phyloP scores from a whole-genome alignment of 2,329 filamentous ascomycete genomes.

The Cladosporium phlei region DNA sequence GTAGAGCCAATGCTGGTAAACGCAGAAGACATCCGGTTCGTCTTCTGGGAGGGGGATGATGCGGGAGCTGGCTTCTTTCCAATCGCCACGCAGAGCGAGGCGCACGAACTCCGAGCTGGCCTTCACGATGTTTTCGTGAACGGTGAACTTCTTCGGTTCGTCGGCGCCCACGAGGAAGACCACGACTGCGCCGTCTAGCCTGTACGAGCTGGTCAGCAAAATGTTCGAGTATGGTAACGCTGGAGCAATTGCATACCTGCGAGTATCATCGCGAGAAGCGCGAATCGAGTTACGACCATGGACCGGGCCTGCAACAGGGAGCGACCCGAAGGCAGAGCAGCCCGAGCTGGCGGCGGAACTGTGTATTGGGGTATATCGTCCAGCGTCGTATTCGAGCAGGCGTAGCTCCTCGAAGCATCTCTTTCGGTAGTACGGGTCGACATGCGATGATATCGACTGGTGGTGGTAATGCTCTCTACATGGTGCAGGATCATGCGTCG shows the following conservation, averaged over 20 bases:
- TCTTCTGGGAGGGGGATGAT: constrained; percentile 12
- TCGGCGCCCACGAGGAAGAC: constrained; percentile 10
- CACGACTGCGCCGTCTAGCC: not conserved
- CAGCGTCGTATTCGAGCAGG: not conserved
- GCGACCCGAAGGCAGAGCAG: no score
- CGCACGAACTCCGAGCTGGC: constrained; percentile 15
- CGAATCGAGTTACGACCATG: not conserved
- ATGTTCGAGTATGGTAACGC: no score
- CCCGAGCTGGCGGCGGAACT: no score
- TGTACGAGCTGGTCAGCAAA: not conserved
- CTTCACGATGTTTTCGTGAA: constrained; percentile 10
- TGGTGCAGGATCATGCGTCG: no score
- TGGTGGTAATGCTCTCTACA: no score
- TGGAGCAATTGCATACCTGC: no score
- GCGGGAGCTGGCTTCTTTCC: constrained; percentile 16
- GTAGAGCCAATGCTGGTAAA: constrained; percentile 23
- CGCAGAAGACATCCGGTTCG: constrained; percentile 9
- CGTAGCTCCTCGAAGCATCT: not conserved
- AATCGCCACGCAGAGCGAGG: constrained; percentile 12
- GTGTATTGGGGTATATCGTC: no score
- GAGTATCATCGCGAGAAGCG: not conserved
- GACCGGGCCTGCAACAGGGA: no score
- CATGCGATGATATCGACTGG: not conserved
- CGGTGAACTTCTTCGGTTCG: not conserved
- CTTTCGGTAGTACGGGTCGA: not conserved